Percentiles rank a stretch among this genome's conserved stretches.
phyloP scores from a whole-genome alignment of 192 early-diverging fungal species.

The Dissophora globulifera region DNA sequence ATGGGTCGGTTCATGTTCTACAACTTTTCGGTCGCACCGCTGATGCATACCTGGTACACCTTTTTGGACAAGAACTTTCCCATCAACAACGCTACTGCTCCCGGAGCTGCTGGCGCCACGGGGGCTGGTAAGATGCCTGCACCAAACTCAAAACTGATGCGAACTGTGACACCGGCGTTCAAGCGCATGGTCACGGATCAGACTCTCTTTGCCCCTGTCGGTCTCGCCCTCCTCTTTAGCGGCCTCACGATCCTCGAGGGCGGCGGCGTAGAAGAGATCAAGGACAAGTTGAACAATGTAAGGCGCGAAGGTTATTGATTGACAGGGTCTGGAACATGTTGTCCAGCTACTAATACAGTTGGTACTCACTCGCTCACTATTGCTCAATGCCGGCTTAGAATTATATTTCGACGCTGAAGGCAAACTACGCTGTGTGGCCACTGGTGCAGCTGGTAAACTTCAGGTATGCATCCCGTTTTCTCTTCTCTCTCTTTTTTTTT shows the following conservation, averaged over 20 bases:
- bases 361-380: not conserved
- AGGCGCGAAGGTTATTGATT: no score
- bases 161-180: slow-evolving; percentile 17
- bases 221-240: slow-evolving; percentile 71
- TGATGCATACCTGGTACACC: slow-evolving; percentile 75
- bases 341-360: not conserved
- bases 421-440: slow-evolving; percentile 83
- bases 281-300: slow-evolving; percentile 66
- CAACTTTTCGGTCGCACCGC: slow-evolving; percentile 74
- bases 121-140: slow-evolving; percentile 1
- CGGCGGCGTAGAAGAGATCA: slow-evolving; percentile 56
- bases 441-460: slow-evolving; percentile 79
- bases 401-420: slow-evolving; percentile 67
- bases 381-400: slow-evolving; percentile 30
- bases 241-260: slow-evolving; percentile 74
- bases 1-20: slow-evolving; percentile 72
- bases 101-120: not conserved
- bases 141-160: not conserved
- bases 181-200: slow-evolving; percentile 66
- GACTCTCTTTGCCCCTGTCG: slow-evolving; percentile 72
- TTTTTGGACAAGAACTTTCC: slow-evolving; percentile 74
- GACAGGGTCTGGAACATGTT: not conserved
- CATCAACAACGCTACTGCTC: slow-evolving; percentile 9
- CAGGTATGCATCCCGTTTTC: slow-evolving; percentile 33
- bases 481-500: no score